A percentile compares a stretch with the other conserved stretches of the same genome.
Evolutionary conservation across 768 basidiomycete genomes (phyloP).

Genomic region (Auricularia sp.): DNA sequence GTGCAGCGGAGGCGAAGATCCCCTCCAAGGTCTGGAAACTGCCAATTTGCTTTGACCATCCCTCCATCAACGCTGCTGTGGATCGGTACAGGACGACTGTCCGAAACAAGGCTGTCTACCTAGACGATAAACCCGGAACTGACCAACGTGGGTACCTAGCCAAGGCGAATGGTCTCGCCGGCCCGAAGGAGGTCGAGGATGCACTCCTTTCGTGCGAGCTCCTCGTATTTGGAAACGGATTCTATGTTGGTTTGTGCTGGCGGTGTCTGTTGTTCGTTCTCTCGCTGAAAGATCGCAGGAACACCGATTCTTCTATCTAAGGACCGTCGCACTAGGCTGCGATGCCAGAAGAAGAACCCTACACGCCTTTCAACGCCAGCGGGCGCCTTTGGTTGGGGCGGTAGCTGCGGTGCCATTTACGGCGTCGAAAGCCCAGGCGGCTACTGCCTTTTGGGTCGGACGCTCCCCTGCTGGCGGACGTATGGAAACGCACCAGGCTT

Average conservation of each 20-base stretch:
- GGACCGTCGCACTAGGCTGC: constrained; percentile 45
- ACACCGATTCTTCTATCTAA: constrained; percentile 26
- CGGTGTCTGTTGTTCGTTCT: constrained; percentile 8
- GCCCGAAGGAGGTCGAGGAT: constrained; percentile 31
- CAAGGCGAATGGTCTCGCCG: constrained; percentile 45
- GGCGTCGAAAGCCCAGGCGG: constrained; percentile 56
- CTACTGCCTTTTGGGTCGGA: constrained; percentile 53
- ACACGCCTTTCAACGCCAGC: constrained; percentile 56
- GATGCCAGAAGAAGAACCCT: constrained; percentile 69
- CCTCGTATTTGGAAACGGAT: constrained; percentile 54
- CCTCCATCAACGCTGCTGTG: constrained; percentile 45
- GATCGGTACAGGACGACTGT: constrained; percentile 45
- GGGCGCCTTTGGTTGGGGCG: constrained; percentile 65
- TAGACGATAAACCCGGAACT: constrained; percentile 25
- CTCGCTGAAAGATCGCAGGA: background rate
- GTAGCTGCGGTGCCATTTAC: constrained; percentile 55
- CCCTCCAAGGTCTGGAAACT: constrained; percentile 45
- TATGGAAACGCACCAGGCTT: constrained; percentile 46
- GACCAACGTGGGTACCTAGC: constrained; percentile 61
- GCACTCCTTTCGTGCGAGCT: constrained; percentile 39
- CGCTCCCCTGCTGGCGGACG: constrained; percentile 55
- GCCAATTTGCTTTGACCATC: constrained; percentile 54
- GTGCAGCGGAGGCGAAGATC: constrained; percentile 19
- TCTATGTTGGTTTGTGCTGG: constrained; percentile 55
- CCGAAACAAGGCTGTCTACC: constrained; percentile 48